Base-by-base conservation (phyloP, 176 grass and related monocot genomes). In the Microstegium vimineum region DNA sequence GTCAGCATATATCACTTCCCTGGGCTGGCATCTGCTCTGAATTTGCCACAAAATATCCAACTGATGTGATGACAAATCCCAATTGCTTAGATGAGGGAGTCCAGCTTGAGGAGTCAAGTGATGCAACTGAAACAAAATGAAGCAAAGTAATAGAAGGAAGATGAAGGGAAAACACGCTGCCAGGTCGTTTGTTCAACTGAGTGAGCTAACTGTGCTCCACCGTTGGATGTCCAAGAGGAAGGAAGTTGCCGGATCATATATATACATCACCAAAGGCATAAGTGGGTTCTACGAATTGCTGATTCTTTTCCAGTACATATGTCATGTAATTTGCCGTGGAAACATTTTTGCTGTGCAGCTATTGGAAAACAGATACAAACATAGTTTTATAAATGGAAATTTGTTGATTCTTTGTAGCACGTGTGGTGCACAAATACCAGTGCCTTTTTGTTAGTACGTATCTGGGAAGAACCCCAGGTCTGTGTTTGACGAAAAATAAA, bases 271-370 rank as follows among this genome's bases (percentile, higher is more conserved):
- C 37, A 47, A 59, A 74, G 40, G 76, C 70, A 62, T 37, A 80
- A 81, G 47, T 46, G 74, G 31, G 40, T 95, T 85, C 32, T 64
- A 57, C 77, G 78, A 85, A 65, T 81, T 59, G 66, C 43, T 77
- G 34, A 82, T 90, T 86, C 88, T 86, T 89, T 89, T 41, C 42
- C 31, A 62, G 78, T 90, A 90, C 32, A 90, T 86, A 86, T 61
- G 36, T 10, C 59, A 8, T 59, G 71, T 5, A 69, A 41, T 65
- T 78, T 57, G 5, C 25, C 1, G 10, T 22, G 6, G 71, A 51
- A 73, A 41, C 25, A 32, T 41, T 69, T 76, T 79, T 73, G 57
- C 54, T 68, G 62, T 76, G 13, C 57, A 78, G 35, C 16, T 40
- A 66, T 27, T 46, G 45, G 35, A 37, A 66, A 59, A 66, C 80